Evolutionary conservation across 2,329 filamentous ascomycete genomes (phyloP), one percentile per base, ranked within the genome.

Genomic region (Ceratocystis diversiconidia): DNA sequence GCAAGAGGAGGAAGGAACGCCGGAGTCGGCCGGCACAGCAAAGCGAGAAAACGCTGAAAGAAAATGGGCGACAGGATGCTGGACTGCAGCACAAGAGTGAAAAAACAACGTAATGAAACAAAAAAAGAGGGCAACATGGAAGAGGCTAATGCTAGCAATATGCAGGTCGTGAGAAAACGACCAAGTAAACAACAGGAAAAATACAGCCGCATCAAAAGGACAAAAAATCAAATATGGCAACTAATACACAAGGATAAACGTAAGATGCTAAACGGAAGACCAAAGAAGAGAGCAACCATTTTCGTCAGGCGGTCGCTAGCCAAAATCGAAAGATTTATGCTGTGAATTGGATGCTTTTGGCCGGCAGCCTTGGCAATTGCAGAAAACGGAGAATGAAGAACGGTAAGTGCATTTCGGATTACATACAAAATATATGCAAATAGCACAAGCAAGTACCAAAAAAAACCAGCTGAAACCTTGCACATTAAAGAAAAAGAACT

Each of bases 41-140:
- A 30, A 25, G 15, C 50, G 25, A 55, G 30, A 32, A 57, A 32
- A 30, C 22, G 22, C 22, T 28, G 15, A 57, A 57, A 57, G 28
- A 57, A 57, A 57, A 30, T 30, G 52, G 30, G 52, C 52, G 52
- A 28, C 52, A 57, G 52, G 52, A 57, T 57, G 22, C 17, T 30
- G 28, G 12, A 57, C 52, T 28, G 28, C 52, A 17, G 22, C 52
- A 57, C 52, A 57, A 19, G 15, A 57, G 52, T 12, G 19, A 57
- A 57, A 57, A 57, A 57, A 32, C 52, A 57, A 57, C 52, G 52
- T 57, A 57, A 57, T 57, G 22, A 57, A 57, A 57, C 52, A 57
- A 57, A 25, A 22, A 19, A 50, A 19, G 4, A 50, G 12, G 12
- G 12, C 12, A 41, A 5, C 10, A 41, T 41, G 12, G 12, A 41